These are phyloP conservation scores for Neoscytalidium dimidiatum DNA, from an alignment of 2,329 filamentous ascomycete species.

Conservation along the genomic window DNA sequence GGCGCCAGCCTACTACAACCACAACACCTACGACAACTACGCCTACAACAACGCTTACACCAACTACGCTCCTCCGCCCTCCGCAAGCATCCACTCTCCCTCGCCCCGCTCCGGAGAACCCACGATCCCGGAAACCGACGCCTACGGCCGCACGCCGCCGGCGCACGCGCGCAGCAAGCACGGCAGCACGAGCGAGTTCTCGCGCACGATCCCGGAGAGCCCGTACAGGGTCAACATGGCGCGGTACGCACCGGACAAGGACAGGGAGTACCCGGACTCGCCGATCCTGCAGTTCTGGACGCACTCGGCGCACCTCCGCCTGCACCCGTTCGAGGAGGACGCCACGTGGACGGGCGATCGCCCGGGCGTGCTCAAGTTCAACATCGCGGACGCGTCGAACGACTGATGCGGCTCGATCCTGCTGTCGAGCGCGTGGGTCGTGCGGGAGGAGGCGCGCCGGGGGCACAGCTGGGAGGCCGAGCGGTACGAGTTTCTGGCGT, in stretches of 20 bases:
- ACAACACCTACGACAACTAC: too few relatives aligned
- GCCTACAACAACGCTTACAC: too few relatives aligned
- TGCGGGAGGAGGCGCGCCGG: not conserved
- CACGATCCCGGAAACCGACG: too few relatives aligned
- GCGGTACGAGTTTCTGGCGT: conserved; percentile 33
- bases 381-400: conserved; percentile 31
- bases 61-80: too few relatives aligned
- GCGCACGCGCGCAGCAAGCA: too few relatives aligned
- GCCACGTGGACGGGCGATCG: conserved; percentile 14
- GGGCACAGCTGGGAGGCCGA: conserved; percentile 6
- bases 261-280: conserved; percentile 15
- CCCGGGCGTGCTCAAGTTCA: too few relatives aligned
- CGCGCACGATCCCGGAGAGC: conserved; percentile 22
- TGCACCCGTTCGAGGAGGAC: not conserved
- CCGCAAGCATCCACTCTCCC: too few relatives aligned
- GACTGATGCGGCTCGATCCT: conserved; percentile 38
- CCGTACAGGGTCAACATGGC: conserved; percentile 21
- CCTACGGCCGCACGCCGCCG: too few relatives aligned
- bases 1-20: too few relatives aligned
- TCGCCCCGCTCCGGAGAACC: too few relatives aligned
- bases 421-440: conserved; percentile 16
- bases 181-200: not conserved
- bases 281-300: conserved; percentile 38
- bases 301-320: conserved; percentile 26
- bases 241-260: not conserved